A percentile compares a stretch with the other conserved stretches of the same genome.
These are phyloP conservation scores for Gossypium stocksii DNA, from an alignment of 345 rosid genomes.

Conservation along the genomic window DNA sequence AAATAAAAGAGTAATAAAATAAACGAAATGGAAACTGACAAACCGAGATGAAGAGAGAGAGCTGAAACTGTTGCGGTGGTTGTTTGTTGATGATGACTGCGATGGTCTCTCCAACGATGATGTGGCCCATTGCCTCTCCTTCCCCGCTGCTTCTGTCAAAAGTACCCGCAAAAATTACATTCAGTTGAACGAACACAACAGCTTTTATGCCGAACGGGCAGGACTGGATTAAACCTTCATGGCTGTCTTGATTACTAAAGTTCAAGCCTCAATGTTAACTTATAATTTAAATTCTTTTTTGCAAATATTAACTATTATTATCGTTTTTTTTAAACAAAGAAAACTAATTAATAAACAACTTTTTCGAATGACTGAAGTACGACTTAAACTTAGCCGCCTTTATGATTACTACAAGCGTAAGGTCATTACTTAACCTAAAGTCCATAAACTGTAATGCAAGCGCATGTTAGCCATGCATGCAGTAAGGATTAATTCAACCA, in stretches of 20 bases:
- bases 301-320: no score
- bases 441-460: background rate
- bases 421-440: no score
- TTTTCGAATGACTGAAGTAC: no score
- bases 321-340: no score
- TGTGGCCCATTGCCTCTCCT: conserved; percentile 46
- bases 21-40: conserved; percentile 27
- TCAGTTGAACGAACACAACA: background rate
- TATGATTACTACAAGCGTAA: no score
- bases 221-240: background rate
- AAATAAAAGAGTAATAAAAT: background rate
- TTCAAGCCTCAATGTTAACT: no score
- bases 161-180: conserved; percentile 17
- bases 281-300: no score
- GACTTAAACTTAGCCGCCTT: no score
- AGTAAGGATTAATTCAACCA: background rate
- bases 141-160: conserved; percentile 38
- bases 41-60: conserved; percentile 69
- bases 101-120: conserved; percentile 44
- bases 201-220: background rate
- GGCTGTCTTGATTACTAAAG: no score
- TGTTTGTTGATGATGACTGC: conserved; percentile 55
- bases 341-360: no score
- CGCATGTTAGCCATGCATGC: background rate
- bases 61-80: conserved; percentile 54